Conservation (phyloP, 1,139 yeast genomes). For the Debaryomyces sp. region DNA sequence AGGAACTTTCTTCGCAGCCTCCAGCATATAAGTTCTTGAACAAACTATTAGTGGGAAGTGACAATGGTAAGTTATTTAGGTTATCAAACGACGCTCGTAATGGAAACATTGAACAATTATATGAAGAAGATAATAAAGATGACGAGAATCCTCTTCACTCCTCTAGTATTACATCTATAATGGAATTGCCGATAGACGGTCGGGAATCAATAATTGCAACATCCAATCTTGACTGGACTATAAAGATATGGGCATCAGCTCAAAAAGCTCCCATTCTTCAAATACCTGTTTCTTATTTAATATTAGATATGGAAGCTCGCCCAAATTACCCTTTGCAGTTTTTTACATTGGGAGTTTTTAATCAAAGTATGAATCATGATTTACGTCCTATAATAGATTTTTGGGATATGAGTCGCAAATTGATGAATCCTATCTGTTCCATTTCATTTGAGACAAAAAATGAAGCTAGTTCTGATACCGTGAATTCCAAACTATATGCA, state of each 20-base stretch:
- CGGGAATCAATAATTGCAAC: conserved; percentile 19
- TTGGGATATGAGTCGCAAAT: conserved; percentile 52
- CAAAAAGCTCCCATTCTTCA: conserved; percentile 19
- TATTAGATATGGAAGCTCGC: conserved; percentile 44
- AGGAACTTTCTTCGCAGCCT: conserved; percentile 5
- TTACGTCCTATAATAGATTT: conserved; percentile 44
- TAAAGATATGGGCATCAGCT: conserved; percentile 26
- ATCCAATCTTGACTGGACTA: conserved; percentile 34
- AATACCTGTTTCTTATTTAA: conserved; percentile 41
- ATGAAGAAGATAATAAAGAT: conserved; percentile 16
- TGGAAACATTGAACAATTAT: conserved; percentile 30
- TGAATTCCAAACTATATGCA: conserved; percentile 10
- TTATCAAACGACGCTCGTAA: conserved; percentile 27
- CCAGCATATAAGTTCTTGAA: conserved; percentile 28
- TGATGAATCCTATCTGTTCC: conserved; percentile 41
- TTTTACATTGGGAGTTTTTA: conserved; percentile 44
- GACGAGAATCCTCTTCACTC: conserved; percentile 16
- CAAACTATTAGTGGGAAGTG: conserved; percentile 46
- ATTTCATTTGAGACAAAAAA: conserved; percentile 15
- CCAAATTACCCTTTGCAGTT: conserved; percentile 49
- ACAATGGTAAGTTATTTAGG: conserved; percentile 50
- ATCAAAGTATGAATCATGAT: conserved; percentile 14
- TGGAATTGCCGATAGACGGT: conserved; percentile 10
- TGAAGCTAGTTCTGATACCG: background rate
- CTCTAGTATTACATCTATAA: conserved; percentile 14